phyloP scores from a whole-genome alignment of 495 filamentous ascomycete genomes.

The Lophiotrema nucula region DNA sequence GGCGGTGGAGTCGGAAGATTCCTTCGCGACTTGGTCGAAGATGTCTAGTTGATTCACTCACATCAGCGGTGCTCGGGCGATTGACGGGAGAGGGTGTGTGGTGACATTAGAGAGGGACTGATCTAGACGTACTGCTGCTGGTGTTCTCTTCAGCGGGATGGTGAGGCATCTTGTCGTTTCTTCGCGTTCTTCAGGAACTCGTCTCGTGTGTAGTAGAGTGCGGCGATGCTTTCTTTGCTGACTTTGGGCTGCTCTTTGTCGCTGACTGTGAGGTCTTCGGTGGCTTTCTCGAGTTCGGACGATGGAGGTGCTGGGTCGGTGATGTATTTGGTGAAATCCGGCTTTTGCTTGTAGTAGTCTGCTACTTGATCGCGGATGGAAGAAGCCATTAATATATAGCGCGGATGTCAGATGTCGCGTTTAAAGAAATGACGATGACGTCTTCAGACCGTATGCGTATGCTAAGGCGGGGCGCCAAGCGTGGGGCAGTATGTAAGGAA shows the following conservation, averaged over 20 bases:
- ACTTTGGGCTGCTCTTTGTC: not conserved
- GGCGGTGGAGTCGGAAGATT: slow-evolving; percentile 37
- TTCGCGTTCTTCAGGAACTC: not conserved
- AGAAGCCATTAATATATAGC: too few relatives aligned
- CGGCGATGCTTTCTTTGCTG: not conserved
- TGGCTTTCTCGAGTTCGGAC: not conserved
- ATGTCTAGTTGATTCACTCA: slow-evolving; percentile 27
- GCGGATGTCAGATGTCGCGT: too few relatives aligned
- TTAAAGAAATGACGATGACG: too few relatives aligned
- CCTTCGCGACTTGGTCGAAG: slow-evolving; percentile 41
- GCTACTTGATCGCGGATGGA: slow-evolving; percentile 8
- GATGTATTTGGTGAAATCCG: slow-evolving; percentile 10
- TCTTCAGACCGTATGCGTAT: too few relatives aligned
- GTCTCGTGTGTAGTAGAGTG: not conserved
- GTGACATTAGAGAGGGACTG: not conserved
- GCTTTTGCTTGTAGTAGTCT: slow-evolving; percentile 21
- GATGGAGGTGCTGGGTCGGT: not conserved
- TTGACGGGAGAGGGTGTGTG: not conserved
- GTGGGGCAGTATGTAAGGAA: too few relatives aligned
- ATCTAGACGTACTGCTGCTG: slow-evolving; percentile 26
- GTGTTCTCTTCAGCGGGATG: slow-evolving; percentile 45
- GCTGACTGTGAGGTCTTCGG: too few relatives aligned
- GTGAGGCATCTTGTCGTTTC: slow-evolving; percentile 42
- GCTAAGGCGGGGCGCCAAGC: too few relatives aligned
- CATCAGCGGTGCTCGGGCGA: not conserved